Evolutionary conservation across 139 green algal genomes (phyloP), one percentile per base, ranked within the genome.

Genomic region (Coccomyxa sp.): DNA sequence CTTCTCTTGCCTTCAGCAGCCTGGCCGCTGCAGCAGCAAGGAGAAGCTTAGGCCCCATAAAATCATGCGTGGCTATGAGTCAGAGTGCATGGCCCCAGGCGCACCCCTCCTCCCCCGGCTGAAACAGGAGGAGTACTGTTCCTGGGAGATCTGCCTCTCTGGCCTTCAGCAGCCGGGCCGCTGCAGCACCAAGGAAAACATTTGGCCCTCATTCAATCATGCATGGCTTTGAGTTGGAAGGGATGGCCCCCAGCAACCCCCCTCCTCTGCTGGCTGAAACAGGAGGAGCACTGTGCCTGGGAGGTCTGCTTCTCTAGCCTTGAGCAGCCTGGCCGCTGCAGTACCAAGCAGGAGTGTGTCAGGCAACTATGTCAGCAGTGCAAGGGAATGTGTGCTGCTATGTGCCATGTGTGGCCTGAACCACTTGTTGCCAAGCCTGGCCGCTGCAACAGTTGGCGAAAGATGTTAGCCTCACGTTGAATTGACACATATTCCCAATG

Each of bases 181-280:
- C 75, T 50, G 44, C 74, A 64, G 50, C 50, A 12, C 1, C 50
- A 64, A 64, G 50, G 18, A 64, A 31, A 22, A 3, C 50, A 7
- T 22, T 64, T 64, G 50, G 50, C 50, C 50, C 22, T 64, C 27
- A 4, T 6, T 18, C 50, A 64, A 64, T 22, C 36, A 80, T 55
- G 31, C n/a, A 38, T 0, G 39, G 0, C 33, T 33, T 50, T 16
- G 69, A 18, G 34, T 7, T 10, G 18, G 18, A 70, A 10, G 22
- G 16, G 39, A 10, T 77, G 73, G 29, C 6, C 27, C 12, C 40
- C n/a, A 22, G 27, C 39, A 16, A 9, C 29, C 39, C 29, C 89
- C 91, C 85, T 98, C 95, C 85, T 98, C 95, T 16, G 94, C 95
- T 7, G 95, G 95, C 83, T 98, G 95, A 88, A 97, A 99, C 12